Conservation (phyloP, 2,329 filamentous ascomycete species). For the Aspergillus sp. region DNA sequence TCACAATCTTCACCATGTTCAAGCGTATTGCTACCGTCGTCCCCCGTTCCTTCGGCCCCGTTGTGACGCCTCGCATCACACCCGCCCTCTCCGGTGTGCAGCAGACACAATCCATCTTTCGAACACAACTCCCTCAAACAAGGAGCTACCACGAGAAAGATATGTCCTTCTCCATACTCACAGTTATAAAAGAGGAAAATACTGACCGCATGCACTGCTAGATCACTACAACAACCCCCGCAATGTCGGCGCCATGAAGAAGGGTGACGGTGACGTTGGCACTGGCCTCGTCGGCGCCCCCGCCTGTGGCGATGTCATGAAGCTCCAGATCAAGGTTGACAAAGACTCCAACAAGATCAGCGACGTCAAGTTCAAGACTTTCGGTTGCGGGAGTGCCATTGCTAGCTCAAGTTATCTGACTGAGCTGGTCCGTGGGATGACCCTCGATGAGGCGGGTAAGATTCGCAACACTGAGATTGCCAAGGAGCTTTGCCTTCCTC, state of each 20-base stretch:
- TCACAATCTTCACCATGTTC: conserved; percentile 44
- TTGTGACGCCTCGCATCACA: conserved; percentile 43
- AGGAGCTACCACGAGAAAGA: conserved; percentile 61
- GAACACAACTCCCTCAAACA: conserved; percentile 30
- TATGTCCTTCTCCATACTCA: conserved; percentile 30
- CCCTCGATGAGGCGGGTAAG: conserved; percentile 81
- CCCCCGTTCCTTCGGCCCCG: conserved; percentile 47
- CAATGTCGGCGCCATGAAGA: conserved; percentile 72
- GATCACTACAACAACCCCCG: conserved; percentile 77
- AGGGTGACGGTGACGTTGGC: conserved; percentile 74
- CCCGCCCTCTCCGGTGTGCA: conserved; percentile 42
- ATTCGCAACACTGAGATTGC: conserved; percentile 98
- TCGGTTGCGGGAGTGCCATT: conserved; percentile 90
- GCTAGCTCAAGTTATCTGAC: conserved; percentile 92
- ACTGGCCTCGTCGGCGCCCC: conserved; percentile 89
- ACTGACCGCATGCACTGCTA: conserved; percentile 46
- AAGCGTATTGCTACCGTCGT: conserved; percentile 49
- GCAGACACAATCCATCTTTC: conserved; percentile 35
- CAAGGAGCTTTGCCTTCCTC: conserved; percentile 87
- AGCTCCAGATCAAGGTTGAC: conserved; percentile 88
- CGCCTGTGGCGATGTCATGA: conserved; percentile 89
- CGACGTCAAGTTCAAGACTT: conserved; percentile 97
- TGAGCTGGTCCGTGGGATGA: conserved; percentile 92
- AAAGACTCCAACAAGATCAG: conserved; percentile 79
- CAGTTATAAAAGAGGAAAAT: conserved; percentile 1